Evolutionary conservation across 106 monocot species (phyloP).

Genomic region (Xerophyta viscosa): DNA sequence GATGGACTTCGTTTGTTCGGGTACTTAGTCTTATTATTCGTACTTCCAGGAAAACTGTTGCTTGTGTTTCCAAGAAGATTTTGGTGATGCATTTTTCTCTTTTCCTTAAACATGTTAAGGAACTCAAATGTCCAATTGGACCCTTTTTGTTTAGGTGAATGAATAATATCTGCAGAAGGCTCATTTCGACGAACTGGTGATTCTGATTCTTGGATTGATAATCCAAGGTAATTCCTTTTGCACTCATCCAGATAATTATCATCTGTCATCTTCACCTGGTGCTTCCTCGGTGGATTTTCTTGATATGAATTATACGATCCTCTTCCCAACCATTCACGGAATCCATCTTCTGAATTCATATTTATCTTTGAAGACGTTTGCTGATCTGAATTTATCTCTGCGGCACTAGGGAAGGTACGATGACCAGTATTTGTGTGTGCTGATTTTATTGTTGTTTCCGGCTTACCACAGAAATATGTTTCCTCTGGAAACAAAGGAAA

Average conservation of each 20-base stretch:
- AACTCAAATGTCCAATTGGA: constrained; percentile 22
- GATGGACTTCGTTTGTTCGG: constrained; percentile 56
- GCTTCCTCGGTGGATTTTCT: constrained; percentile 12
- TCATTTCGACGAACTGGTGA: constrained; percentile 6
- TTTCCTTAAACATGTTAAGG: constrained; percentile 33
- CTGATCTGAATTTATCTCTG: constrained; percentile 29
- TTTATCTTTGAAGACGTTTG: constrained; percentile 14
- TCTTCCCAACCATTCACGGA: background rate
- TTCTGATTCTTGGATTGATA: constrained; percentile 16
- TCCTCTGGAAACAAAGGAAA: constrained; percentile 3
- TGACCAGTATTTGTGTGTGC: constrained; percentile 9
- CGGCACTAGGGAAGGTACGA: constrained; percentile 32
- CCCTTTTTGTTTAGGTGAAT: constrained; percentile 13
- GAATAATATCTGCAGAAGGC: constrained; percentile 12
- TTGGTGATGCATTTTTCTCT: constrained; percentile 28
- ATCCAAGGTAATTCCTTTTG: constrained; percentile 9
- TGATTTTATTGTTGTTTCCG: constrained; percentile 18
- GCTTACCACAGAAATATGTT: constrained; percentile 14
- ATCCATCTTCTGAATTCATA: constrained; percentile 4
- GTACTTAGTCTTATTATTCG: constrained; percentile 21
- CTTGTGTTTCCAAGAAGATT: constrained; percentile 25
- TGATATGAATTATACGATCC: constrained; percentile 4
- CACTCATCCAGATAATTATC: constrained; percentile 4
- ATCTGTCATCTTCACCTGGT: constrained; percentile 6
- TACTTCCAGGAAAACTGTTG: constrained; percentile 18